These are phyloP conservation scores for Pseudogymnoascus sp. DNA, from an alignment of 2,329 filamentous ascomycete genomes.

Conservation along the genomic window DNA sequence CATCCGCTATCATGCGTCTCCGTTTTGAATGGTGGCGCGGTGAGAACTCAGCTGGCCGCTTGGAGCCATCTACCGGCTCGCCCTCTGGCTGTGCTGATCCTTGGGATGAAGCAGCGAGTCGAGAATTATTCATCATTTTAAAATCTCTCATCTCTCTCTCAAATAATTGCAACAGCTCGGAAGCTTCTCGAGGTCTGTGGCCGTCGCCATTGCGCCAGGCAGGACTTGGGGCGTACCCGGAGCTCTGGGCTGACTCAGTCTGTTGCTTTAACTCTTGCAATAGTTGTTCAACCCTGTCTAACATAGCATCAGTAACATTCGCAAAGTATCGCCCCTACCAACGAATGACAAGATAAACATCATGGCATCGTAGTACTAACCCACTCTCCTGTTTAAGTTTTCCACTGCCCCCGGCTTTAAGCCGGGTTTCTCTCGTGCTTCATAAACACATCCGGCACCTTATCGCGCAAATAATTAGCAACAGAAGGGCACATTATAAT, in stretches of 20 bases:
- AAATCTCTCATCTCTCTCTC: not conserved
- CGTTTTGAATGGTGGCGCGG: not conserved
- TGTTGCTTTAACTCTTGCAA: conserved; percentile 10
- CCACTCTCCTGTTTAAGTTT: conserved; percentile 28
- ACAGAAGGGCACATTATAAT: not conserved
- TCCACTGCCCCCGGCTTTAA: conserved; percentile 32
- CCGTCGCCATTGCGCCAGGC: not conserved
- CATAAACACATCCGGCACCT: conserved; percentile 26
- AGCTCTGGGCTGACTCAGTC: not conserved
- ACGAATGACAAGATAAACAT: not conserved
- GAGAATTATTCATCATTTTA: conserved; percentile 2
- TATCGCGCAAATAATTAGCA: not conserved
- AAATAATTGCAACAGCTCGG: not conserved
- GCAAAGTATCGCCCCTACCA: conserved; percentile 14
- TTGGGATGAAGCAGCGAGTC: not conserved
- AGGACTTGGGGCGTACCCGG: not conserved
- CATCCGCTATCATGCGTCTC: not conserved
- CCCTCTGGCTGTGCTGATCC: not conserved
- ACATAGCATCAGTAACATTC: conserved; percentile 15
- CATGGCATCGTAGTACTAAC: conserved; percentile 14
- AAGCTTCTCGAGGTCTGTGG: not conserved
- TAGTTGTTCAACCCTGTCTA: conserved; percentile 17
- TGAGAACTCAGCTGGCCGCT: not conserved
- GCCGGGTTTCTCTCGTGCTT: conserved; percentile 29
- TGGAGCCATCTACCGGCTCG: not conserved